Conservation (phyloP, 2,329 filamentous ascomycete genomes). For the Phaeophleospora eucalypticola region DNA sequence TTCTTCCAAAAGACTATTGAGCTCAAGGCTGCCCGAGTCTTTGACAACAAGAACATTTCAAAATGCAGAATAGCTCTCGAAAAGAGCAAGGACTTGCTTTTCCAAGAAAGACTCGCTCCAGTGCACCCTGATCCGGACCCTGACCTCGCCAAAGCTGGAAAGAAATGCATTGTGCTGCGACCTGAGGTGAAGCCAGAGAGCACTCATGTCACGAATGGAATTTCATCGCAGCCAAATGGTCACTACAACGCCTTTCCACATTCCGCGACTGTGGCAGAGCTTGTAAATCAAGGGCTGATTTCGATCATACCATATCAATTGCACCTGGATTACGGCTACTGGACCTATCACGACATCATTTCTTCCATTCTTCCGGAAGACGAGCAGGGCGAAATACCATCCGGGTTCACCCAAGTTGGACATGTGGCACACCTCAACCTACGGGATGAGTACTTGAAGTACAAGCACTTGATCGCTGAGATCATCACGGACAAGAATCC, state of each 20-base stretch:
- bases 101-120: constrained; percentile 58
- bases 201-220: not conserved
- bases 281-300: constrained; percentile 65
- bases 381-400: constrained; percentile 73
- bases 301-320: constrained; percentile 71
- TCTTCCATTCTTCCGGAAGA: constrained; percentile 74
- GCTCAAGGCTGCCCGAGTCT: constrained; percentile 72
- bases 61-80: constrained; percentile 64
- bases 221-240: constrained; percentile 3
- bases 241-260: constrained; percentile 57
- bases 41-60: constrained; percentile 70
- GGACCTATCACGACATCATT: constrained; percentile 83
- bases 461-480: constrained; percentile 79
- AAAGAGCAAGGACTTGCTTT: constrained; percentile 62
- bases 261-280: constrained; percentile 65
- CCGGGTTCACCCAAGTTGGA: constrained; percentile 82
- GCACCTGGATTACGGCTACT: constrained; percentile 76
- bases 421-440: constrained; percentile 94
- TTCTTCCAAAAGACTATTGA: constrained; percentile 76
- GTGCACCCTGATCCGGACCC: constrained; percentile 61
- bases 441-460: constrained; percentile 73
- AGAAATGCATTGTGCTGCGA: constrained; percentile 45
- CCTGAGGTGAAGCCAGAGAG: constrained; percentile 39
- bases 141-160: constrained; percentile 44
- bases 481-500: constrained; percentile 88